These are phyloP conservation scores for Candida albicans DNA, from an alignment of 1,139 yeast species.

Conservation along the genomic window DNA sequence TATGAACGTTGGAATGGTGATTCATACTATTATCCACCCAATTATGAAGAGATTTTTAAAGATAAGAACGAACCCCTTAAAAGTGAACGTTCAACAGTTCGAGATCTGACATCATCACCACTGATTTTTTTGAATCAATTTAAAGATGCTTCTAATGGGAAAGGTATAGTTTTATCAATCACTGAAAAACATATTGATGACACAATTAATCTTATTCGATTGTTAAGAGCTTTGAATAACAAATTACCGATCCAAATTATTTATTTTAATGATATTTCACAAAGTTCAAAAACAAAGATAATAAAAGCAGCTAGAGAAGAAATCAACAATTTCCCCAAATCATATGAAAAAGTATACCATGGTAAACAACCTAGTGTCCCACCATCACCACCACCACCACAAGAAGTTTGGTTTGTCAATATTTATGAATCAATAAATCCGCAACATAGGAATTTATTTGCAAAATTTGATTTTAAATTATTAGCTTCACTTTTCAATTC, in stretches of 20 bases:
- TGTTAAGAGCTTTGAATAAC: slow-evolving; percentile 32
- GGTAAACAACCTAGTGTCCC: slow-evolving; percentile 30
- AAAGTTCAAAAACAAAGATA: slow-evolving; percentile 23
- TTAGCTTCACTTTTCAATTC: slow-evolving; percentile 51
- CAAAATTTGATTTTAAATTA: slow-evolving; percentile 50
- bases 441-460: slow-evolving; percentile 28
- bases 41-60: slow-evolving; percentile 24
- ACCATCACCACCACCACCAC: too few relatives aligned
- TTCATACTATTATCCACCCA: slow-evolving; percentile 36
- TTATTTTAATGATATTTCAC: slow-evolving; percentile 23
- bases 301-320: slow-evolving; percentile 26
- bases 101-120: background rate
- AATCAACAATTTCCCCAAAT: slow-evolving; percentile 25
- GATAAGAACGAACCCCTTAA: slow-evolving; percentile 14
- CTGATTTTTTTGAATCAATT: slow-evolving; percentile 26
- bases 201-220: slow-evolving; percentile 27
- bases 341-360: slow-evolving; percentile 18
- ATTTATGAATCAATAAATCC: slow-evolving; percentile 31
- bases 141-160: slow-evolving; percentile 26
- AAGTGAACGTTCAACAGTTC: slow-evolving; percentile 10
- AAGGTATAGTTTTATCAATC: slow-evolving; percentile 42
- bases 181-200: slow-evolving; percentile 31
- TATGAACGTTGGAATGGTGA: slow-evolving; percentile 51
- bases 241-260: slow-evolving; percentile 39
- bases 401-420: slow-evolving; percentile 47